Evolutionary conservation across 495 filamentous ascomycete genomes (phyloP), one percentile per base, ranked within the genome.

Genomic region (Penicillium samsonianum): DNA sequence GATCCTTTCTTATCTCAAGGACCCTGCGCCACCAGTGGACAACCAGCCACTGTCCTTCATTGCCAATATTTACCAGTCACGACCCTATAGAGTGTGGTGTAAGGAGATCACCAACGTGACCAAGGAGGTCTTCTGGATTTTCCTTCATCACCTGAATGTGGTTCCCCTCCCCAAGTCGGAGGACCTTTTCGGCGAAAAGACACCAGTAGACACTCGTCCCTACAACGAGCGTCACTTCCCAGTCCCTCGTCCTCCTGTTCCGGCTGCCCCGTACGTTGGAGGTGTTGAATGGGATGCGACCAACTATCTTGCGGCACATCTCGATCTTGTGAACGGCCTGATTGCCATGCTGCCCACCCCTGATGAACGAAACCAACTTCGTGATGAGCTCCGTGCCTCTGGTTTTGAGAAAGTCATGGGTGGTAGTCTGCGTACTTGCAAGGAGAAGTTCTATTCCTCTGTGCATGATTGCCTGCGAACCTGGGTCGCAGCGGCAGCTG

Each of bases 101-200:
- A 93, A 91, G 71, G 94, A 98, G 69, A 85, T 93, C 17, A 85
- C 84, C 49, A 90, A 88, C 61, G 92, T 98, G 43, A 96, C 91
- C 33, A 98, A 98, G 72, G 94, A 98, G 70, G 94, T 98, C 26
- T 98, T 98, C 71, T 98, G 94, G 94, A 98, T 98, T 66, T 98
- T 98, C 75, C 79, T 97, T 53, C 94, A 98, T 68, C 87, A 92
- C 55, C 75, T 93, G 47, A 98, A 98, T 62, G 86, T 97, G 57
- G 83, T 98, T 50, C 84, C 90, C 4, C 66, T 74, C 38, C 65
- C 69, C 45, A 64, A 71, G 41, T 59, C 68, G 47, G 70, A 74
- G 14, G 63, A 69, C 17, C 31, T 67, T 11, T 61, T 67, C 47
- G 67, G 62, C 9, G 63, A 67, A 23, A 65, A 46, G n/a, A n/a